Conservation (phyloP, 352 stramenopile genomes). For the Globisporangium orthogonon region DNA sequence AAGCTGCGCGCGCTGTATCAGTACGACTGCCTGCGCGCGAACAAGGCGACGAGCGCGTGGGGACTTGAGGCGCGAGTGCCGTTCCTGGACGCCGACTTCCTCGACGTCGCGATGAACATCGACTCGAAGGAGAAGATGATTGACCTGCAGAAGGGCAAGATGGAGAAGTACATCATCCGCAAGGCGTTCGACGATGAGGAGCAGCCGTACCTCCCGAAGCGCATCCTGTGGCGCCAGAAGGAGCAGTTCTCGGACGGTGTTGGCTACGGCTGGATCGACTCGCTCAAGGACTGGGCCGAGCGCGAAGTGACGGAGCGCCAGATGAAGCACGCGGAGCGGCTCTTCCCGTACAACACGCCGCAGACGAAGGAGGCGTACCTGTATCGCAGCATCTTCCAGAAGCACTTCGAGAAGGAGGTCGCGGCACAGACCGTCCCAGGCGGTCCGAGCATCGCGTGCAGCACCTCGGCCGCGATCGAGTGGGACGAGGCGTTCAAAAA, state of each 20-base stretch:
- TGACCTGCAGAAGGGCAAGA: slow-evolving; percentile 81
- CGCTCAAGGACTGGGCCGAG: slow-evolving; percentile 94
- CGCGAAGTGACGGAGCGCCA: slow-evolving; percentile 93
- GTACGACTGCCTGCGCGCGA: slow-evolving; percentile 98
- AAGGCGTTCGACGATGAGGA: slow-evolving; percentile 98
- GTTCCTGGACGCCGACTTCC: slow-evolving; percentile 98
- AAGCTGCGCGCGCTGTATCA: slow-evolving; percentile 96
- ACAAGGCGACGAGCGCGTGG: slow-evolving; percentile 98
- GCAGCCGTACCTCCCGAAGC: slow-evolving; percentile 94
- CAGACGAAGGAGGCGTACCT: slow-evolving; percentile 97
- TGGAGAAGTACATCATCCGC: slow-evolving; percentile 99
- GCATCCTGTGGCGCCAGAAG: slow-evolving; percentile 99
- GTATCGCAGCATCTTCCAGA: slow-evolving; percentile 97
- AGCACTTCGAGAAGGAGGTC: slow-evolving; percentile 96
- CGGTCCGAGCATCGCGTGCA: slow-evolving; percentile 98
- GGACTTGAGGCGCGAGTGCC: slow-evolving; percentile 96
- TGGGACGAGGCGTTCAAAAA: slow-evolving; percentile 96
- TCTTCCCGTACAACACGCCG: slow-evolving; percentile 98
- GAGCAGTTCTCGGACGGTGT: slow-evolving; percentile 99
- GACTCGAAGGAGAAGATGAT: slow-evolving; percentile 98
- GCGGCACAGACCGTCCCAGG: slow-evolving; percentile 95
- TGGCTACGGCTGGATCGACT: slow-evolving; percentile 98
- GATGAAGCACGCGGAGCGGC: slow-evolving; percentile 90
- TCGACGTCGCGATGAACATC: slow-evolving; percentile 98
- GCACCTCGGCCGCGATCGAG: slow-evolving; percentile 95